Base-by-base conservation (phyloP, 1,284 basidiomycete genomes). In the Blastosporella zonata region DNA sequence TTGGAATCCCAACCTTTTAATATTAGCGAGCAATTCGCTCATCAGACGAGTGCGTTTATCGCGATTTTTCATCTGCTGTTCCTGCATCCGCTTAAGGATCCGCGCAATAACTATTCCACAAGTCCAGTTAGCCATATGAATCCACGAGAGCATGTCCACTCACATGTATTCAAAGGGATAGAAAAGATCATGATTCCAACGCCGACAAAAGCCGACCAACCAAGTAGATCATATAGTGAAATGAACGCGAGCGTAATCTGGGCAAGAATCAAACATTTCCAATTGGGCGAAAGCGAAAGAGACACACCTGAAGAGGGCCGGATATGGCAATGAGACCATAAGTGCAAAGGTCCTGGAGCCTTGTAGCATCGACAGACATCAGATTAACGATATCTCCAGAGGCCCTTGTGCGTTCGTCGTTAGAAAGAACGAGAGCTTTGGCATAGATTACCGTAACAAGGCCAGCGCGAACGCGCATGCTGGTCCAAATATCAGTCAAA, bases 331-430 rank as follows among this genome's bases (percentile, higher is more conserved):
- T 85, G 17, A 90, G 66, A 1, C 81, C 87, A 61, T 91, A 93
- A 1, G 89, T 85, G 62, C 88, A 90, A 31, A 95, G 73, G 62
- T 97, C 94, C 59, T 93, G 92, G 41, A 98, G 73, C 25, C 93
- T 77, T 13, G 85, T 88, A 0, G 93, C 84, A 60, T 92, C 83
- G 25, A 96, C 90, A 9, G 84, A 87, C 88, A 96, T 95, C 22
- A 97, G 68, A 63, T 97, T 97, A 57, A 97, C 92, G 43, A 97
- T 93, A 62, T 97, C 93, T 3, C 95, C 95, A 0, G 90, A 85
- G 0, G 89, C 80, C 29, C 89, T 81, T 61, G 77, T 77, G 3
- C 87, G 81, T 61, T 92, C 93, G 51, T 93, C 87, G 57, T 87
- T 93, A 6, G 90, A 91, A 17, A 97, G 77, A 1, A 90, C 77